Percentiles rank a stretch among this genome's conserved stretches.
phyloP scores from a whole-genome alignment of 306 rosid species.

The Hippophae tibetana region DNA sequence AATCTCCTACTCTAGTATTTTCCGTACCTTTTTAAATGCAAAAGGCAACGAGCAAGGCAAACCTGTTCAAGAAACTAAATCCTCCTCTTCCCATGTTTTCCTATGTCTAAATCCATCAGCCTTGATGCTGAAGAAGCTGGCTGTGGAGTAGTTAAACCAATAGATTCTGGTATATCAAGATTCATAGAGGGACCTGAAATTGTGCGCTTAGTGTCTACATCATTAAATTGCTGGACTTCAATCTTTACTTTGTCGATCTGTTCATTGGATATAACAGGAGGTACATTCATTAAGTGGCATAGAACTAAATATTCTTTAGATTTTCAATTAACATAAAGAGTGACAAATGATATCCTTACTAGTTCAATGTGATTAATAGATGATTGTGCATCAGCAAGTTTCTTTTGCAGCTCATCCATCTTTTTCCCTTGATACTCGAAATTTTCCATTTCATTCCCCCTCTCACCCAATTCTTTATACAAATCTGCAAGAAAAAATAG shows the following conservation, averaged over 20 bases:
- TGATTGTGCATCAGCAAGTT: constrained; percentile 63
- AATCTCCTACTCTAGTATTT: constrained; percentile 13
- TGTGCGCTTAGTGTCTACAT: constrained; percentile 46
- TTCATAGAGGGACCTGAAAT: constrained; percentile 43
- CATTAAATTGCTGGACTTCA: constrained; percentile 41
- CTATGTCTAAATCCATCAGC: constrained; percentile 63
- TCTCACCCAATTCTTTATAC: constrained; percentile 81
- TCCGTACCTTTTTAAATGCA: neutral
- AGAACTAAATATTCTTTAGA: constrained; percentile 5
- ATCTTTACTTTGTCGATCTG: constrained; percentile 62
- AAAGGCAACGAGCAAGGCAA: neutral
- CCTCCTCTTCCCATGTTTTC: constrained; percentile 71
- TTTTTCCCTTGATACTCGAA: constrained; percentile 60
- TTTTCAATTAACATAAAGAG: too few species aligned
- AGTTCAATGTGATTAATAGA: constrained; percentile 81
- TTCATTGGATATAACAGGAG: constrained; percentile 15
- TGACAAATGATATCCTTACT: constrained; percentile 35
- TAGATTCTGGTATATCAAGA: constrained; percentile 90
- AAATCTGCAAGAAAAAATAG: constrained; percentile 41
- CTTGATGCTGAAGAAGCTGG: constrained; percentile 46
- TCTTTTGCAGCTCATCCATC: constrained; percentile 56
- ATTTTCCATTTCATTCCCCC: constrained; percentile 90
- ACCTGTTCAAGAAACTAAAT: constrained; percentile 28
- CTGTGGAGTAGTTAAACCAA: constrained; percentile 55
- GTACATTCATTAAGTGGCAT: constrained; percentile 9